Evolutionary conservation across 768 basidiomycete genomes (phyloP).

Genomic region (Amylocystis lapponica): DNA sequence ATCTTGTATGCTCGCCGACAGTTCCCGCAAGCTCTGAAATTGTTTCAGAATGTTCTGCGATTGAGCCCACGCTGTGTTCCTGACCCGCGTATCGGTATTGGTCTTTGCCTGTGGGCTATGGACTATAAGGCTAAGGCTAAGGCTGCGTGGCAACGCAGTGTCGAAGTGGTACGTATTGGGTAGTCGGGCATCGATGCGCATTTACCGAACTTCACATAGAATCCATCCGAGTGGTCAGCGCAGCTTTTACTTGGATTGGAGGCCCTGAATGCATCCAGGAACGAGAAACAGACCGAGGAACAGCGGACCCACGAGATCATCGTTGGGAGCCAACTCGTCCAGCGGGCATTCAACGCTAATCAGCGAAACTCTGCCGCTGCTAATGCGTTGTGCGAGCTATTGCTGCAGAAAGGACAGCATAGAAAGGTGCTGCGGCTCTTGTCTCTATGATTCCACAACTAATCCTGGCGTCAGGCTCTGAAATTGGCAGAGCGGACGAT

Average conservation of each 20-base stretch:
- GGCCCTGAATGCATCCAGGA: slow-evolving; percentile 81
- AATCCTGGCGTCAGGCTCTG: slow-evolving; percentile 49
- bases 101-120: slow-evolving; percentile 88
- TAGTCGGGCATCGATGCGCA: background rate
- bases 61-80: slow-evolving; percentile 77
- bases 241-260: slow-evolving; percentile 82
- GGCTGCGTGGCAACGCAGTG: slow-evolving; percentile 84
- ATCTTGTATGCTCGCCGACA: slow-evolving; percentile 77
- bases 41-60: slow-evolving; percentile 81
- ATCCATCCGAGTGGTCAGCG: slow-evolving; percentile 74
- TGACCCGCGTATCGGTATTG: slow-evolving; percentile 94
- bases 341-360: slow-evolving; percentile 76
- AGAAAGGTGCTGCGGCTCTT: slow-evolving; percentile 43
- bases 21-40: slow-evolving; percentile 71
- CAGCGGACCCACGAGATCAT: slow-evolving; percentile 59
- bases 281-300: slow-evolving; percentile 52
- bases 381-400: slow-evolving; percentile 75
- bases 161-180: slow-evolving; percentile 58
- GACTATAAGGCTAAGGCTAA: slow-evolving; percentile 78
- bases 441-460: background rate
- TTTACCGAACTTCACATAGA: slow-evolving; percentile 34
- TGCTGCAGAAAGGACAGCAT: slow-evolving; percentile 64
- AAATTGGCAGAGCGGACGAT: slow-evolving; percentile 94
- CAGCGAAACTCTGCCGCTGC: slow-evolving; percentile 77
- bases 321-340: slow-evolving; percentile 62